Evolutionary conservation across 306 rosid species (phyloP).

Genomic region (Mimosa bimucronata): DNA sequence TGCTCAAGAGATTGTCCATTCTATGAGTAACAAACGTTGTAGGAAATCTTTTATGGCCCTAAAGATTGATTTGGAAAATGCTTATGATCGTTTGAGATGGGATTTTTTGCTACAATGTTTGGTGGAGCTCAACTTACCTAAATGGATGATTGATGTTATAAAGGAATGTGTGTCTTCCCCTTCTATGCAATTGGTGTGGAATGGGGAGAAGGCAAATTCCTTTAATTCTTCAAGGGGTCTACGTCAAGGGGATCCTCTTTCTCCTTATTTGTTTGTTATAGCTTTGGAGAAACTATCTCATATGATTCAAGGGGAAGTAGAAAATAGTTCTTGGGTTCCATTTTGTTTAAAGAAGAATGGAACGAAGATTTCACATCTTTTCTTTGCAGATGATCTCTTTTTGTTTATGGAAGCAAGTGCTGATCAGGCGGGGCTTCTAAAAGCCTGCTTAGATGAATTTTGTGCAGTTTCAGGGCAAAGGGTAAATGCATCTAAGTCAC

Average conservation of each 20-base stretch:
- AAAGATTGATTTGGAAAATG: neutral
- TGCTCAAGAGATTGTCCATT: neutral
- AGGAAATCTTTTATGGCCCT: too few species aligned
- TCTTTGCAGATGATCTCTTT: neutral
- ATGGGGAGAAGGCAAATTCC: neutral
- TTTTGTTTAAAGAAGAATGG: neutral
- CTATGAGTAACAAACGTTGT: rapidly evolving
- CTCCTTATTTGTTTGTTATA: neutral
- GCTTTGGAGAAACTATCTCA: neutral
- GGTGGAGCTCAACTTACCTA: rapidly evolving
- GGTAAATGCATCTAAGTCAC: neutral
- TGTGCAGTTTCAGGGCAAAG: neutral
- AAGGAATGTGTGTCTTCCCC: neutral
- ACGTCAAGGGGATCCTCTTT: neutral
- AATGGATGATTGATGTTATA: neutral
- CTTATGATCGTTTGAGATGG: neutral
- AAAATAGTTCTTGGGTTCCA: neutral
- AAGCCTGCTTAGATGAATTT: neutral
- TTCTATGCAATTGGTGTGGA: neutral
- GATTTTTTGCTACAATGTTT: neutral
- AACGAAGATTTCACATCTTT: neutral
- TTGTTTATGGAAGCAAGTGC: neutral
- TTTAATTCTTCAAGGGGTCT: too few species aligned
- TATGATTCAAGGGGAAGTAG: neutral
- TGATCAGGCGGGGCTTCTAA: neutral